Conservation (phyloP, 2,329 filamentous ascomycete species). For the Colletotrichum plurivorum region DNA sequence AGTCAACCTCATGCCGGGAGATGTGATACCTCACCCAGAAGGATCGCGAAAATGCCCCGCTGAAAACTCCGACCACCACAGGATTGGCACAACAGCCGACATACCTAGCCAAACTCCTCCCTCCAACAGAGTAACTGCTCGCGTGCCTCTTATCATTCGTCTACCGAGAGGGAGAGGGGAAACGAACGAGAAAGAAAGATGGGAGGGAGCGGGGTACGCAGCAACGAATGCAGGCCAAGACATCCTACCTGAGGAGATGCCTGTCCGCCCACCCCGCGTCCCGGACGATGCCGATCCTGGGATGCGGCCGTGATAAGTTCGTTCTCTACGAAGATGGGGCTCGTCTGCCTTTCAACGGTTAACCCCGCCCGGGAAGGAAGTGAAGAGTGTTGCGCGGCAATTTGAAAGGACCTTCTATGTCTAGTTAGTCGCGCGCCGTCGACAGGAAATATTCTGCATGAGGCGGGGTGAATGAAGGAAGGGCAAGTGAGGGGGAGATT, state of each 20-base stretch:
- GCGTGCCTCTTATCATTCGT: constrained; percentile 28
- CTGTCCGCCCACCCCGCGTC: constrained; percentile 17
- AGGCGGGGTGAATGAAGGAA: neutral
- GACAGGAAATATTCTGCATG: neutral
- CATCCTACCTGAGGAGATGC: constrained; percentile 21
- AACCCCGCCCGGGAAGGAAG: too few species aligned
- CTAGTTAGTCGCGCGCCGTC: constrained; percentile 16
- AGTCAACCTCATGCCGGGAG: neutral
- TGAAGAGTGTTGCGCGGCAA: constrained; percentile 17
- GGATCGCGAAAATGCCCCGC: neutral
- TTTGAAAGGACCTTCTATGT: constrained; percentile 28
- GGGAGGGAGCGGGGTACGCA: constrained; percentile 32
- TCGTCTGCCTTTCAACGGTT: neutral
- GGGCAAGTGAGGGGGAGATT: too few species aligned
- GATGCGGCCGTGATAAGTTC: constrained; percentile 20
- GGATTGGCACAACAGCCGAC: neutral
- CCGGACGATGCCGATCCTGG: constrained; percentile 24
- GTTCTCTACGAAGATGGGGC: neutral
- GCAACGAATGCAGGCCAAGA: constrained; percentile 37
- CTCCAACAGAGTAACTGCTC: constrained; percentile 20
- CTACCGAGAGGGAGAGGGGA: constrained; percentile 9
- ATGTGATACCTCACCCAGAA: neutral
- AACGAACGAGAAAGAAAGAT: neutral
- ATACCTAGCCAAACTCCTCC: neutral
- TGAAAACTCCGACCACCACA: neutral